Conservation (phyloP, 306 rosid species). For the Cucumis melo region DNA sequence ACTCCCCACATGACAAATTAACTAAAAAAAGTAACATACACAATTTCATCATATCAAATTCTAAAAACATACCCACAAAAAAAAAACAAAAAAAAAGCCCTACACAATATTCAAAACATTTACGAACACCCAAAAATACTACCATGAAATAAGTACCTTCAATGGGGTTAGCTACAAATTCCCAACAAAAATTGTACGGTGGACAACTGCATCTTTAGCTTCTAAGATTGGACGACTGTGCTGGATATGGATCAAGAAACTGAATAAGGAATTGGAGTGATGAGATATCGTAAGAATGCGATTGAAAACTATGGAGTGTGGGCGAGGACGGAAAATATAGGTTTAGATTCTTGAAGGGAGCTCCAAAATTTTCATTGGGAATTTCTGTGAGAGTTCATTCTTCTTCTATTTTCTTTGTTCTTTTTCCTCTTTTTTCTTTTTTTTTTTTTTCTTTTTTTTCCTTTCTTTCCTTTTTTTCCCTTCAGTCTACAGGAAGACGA, state of each 20-base stretch:
- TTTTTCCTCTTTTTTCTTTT: not conserved
- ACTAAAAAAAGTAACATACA: constrained; percentile 9
- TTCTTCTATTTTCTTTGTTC: not conserved
- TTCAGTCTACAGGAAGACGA: constrained; percentile 13
- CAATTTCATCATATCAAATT: constrained; percentile 7
- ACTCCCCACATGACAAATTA: not conserved
- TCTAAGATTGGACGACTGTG: constrained; percentile 10
- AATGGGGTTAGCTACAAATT: constrained; percentile 13
- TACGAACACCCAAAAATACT: not conserved
- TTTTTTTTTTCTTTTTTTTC: not conserved
- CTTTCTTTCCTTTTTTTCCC: constrained; percentile 2
- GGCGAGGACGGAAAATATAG: constrained; percentile 21
- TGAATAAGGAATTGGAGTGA: not conserved
- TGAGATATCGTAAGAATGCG: not conserved
- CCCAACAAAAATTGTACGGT: not conserved
- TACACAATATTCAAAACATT: not conserved
- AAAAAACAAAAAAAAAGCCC: not conserved
- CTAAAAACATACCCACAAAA: constrained; percentile 11
- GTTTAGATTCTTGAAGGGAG: constrained; percentile 40
- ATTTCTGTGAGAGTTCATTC: constrained; percentile 10
- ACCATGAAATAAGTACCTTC: constrained; percentile 12
- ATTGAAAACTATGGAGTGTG: constrained; percentile 14
- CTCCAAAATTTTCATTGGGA: constrained; percentile 18
- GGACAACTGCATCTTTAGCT: not conserved
- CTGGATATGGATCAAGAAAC: constrained; percentile 15